Conservation (phyloP, 306 rosid species). For the Glycine tomentella region DNA sequence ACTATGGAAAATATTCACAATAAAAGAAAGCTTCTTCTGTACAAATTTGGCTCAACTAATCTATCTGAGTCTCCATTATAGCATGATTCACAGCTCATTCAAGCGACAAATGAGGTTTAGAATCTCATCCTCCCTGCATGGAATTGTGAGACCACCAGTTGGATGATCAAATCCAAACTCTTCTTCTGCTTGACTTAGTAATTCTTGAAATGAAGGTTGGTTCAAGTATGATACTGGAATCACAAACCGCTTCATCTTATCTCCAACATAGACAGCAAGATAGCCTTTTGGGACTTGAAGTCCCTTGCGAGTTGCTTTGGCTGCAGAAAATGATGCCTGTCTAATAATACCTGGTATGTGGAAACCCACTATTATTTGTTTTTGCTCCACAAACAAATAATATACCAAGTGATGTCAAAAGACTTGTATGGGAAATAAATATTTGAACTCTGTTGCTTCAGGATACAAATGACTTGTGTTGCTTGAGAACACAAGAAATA, state of each 20-base stretch:
- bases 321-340: conserved; percentile 26
- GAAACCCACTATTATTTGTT: conserved; percentile 34
- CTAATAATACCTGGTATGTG: conserved; percentile 38
- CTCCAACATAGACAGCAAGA: conserved; percentile 46
- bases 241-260: conserved; percentile 29
- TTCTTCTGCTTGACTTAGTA: conserved; percentile 42
- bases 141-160: conserved; percentile 52
- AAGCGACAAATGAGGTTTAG: conserved; percentile 42
- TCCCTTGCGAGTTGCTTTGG: conserved; percentile 24
- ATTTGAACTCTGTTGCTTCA: conserved; percentile 18
- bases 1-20: background rate
- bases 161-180: conserved; percentile 54
- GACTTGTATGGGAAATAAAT: conserved; percentile 15
- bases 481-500: conserved; percentile 4
- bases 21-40: conserved; percentile 8
- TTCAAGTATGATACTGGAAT: conserved; percentile 43
- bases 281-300: conserved; percentile 55
- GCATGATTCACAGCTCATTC: conserved; percentile 16
- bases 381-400: background rate
- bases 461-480: conserved; percentile 31
- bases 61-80: conserved; percentile 4
- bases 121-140: conserved; percentile 50
- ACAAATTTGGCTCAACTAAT: conserved; percentile 37
- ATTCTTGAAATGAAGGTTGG: conserved; percentile 46
- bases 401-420: background rate